These are phyloP conservation scores for Colletotrichum plurivorum DNA, from an alignment of 2,329 filamentous ascomycete species.

Conservation along the genomic window DNA sequence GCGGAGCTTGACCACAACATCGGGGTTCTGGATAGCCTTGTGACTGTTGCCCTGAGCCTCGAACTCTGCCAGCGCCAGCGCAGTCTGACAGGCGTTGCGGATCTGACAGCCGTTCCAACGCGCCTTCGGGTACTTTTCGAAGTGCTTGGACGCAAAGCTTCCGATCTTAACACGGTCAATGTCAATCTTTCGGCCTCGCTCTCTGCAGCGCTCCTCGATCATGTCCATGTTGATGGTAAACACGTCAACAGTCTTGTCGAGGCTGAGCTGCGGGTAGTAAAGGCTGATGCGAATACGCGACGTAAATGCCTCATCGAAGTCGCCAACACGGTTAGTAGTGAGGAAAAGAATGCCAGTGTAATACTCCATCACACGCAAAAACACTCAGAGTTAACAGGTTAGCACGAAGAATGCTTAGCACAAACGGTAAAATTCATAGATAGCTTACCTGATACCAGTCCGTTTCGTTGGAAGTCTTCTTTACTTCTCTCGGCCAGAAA, in stretches of 20 bases:
- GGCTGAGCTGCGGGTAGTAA: constrained; percentile 53
- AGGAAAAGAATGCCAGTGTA: constrained; percentile 65
- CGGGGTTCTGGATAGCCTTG: not conserved
- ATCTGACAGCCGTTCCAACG: constrained; percentile 60
- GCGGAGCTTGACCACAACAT: not conserved
- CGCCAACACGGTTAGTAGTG: constrained; percentile 64
- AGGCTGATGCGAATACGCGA: constrained; percentile 61
- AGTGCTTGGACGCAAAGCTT: constrained; percentile 44
- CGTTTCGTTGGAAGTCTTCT: too few species aligned
- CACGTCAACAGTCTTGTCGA: constrained; percentile 56
- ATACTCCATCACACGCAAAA: constrained; percentile 65
- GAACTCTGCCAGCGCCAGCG: constrained; percentile 54
- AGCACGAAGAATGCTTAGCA: too few species aligned
- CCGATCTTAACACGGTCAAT: constrained; percentile 52
- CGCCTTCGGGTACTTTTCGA: not conserved
- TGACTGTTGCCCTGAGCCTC: not conserved
- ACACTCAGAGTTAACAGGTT: constrained; percentile 44
- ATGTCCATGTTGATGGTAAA: constrained; percentile 55
- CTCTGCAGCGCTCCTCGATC: constrained; percentile 49
- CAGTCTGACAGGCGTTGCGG: constrained; percentile 60
- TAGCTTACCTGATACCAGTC: too few species aligned
- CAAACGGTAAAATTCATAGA: too few species aligned
- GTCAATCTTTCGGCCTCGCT: constrained; percentile 45
- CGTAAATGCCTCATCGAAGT: constrained; percentile 63
- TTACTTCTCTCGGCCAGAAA: too few species aligned